Conservation (phyloP, 2,329 filamentous ascomycete genomes). For the Helotiales sp. region DNA sequence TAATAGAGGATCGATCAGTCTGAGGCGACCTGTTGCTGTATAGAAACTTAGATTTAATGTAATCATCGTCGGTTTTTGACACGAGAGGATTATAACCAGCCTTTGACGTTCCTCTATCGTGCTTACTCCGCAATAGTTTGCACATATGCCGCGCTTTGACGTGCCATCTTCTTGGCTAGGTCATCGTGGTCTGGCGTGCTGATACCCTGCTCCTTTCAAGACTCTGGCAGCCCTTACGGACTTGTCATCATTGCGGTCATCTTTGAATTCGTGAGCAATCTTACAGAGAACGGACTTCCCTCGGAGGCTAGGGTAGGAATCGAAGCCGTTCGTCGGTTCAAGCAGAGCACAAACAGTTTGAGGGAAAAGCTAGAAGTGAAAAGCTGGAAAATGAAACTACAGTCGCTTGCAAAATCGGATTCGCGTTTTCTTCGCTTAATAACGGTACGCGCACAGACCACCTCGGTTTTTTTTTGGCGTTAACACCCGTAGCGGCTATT, state of each 20-base stretch:
- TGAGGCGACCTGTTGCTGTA: slow-evolving; percentile 1
- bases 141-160: not conserved
- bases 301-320: slow-evolving; percentile 15
- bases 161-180: not conserved
- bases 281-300: slow-evolving; percentile 15
- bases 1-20: slow-evolving; percentile 1
- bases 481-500: no score
- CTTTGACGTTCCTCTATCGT: slow-evolving; percentile 1
- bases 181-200: slow-evolving; percentile 21
- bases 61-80: slow-evolving; percentile 2
- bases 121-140: no score
- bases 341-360: not conserved
- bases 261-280: slow-evolving; percentile 19
- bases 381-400: slow-evolving; percentile 1
- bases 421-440: no score
- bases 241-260: slow-evolving; percentile 22
- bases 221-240: slow-evolving; percentile 15
- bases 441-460: no score
- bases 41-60: slow-evolving; percentile 5
- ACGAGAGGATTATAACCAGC: not conserved
- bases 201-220: slow-evolving; percentile 16
- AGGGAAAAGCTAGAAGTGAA: not conserved
- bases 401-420: slow-evolving; percentile 10
- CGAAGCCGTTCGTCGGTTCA: slow-evolving; percentile 14
- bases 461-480: no score